A percentile compares a stretch with the other conserved stretches of the same genome.
Evolutionary conservation across 176 grass and related monocot species (phyloP).

Genomic region (Chrysopogon serrulatus): DNA sequence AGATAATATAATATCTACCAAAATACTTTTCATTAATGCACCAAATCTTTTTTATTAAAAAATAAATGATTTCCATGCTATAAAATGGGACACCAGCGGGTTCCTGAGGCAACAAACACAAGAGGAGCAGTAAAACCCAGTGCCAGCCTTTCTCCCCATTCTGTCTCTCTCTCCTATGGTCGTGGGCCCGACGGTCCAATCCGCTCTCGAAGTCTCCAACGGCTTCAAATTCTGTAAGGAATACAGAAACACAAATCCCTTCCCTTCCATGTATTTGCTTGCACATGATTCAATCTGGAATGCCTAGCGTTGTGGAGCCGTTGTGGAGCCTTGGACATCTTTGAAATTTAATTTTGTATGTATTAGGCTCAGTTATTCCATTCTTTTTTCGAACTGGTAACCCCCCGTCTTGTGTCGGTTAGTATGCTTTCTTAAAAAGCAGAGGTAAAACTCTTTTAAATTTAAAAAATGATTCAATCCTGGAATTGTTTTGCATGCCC

Average conservation of each 20-base stretch:
- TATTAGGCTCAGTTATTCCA: too few species aligned
- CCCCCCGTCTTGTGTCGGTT: too few species aligned
- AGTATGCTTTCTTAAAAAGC: too few species aligned
- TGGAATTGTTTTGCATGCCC: background rate
- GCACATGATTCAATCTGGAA: background rate
- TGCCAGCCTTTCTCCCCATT: background rate
- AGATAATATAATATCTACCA: background rate
- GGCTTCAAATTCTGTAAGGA: background rate
- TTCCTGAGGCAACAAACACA: background rate
- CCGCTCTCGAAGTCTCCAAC: background rate
- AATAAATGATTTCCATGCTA: background rate
- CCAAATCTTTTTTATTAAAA: background rate
- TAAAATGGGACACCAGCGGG: background rate
- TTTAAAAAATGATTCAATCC: background rate
- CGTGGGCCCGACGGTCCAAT: background rate
- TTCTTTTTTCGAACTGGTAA: too few species aligned
- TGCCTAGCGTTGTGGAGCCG: too few species aligned
- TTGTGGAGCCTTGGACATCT: too few species aligned
- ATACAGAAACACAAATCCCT: background rate
- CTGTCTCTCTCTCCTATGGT: background rate
- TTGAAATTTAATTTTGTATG: too few species aligned
- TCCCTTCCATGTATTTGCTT: background rate
- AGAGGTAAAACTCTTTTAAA: too few species aligned
- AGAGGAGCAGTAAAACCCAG: slow-evolving; percentile 6
- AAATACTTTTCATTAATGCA: background rate